These are phyloP conservation scores for Bretschneidera sinensis DNA, from an alignment of 345 rosid species.

Conservation along the genomic window DNA sequence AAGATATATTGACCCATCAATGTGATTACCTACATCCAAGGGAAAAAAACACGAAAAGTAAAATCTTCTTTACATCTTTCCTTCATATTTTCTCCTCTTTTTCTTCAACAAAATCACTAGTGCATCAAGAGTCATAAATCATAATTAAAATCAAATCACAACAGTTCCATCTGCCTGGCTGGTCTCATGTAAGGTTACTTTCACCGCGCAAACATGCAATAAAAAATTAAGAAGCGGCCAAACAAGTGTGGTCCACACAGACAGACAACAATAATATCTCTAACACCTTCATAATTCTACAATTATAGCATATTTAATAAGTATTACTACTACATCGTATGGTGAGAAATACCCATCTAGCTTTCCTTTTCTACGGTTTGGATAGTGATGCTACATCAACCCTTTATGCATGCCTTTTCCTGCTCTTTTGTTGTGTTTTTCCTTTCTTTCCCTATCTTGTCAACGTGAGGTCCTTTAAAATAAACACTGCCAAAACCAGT, in stretches of 20 bases:
- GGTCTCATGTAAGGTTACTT: conserved; percentile 20
- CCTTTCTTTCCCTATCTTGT: background rate
- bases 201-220: conserved; percentile 12
- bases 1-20: background rate
- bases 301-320: conserved; percentile 23
- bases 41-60: background rate
- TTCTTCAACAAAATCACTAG: conserved; percentile 7
- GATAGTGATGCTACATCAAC: conserved; percentile 28
- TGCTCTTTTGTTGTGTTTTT: background rate
- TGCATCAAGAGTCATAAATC: conserved; percentile 5
- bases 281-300: conserved; percentile 18
- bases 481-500: background rate
- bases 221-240: conserved; percentile 14
- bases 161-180: conserved; percentile 24
- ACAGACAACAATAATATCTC: conserved; percentile 7
- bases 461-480: background rate
- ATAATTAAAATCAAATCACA: conserved; percentile 25
- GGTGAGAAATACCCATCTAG: conserved; percentile 16
- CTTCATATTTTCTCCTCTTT: conserved; percentile 2
- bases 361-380: background rate
- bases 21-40: background rate
- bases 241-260: conserved; percentile 27
- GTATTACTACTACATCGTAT: conserved; percentile 5
- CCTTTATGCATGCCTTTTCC: conserved; percentile 5
- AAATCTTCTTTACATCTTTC: background rate